Evolutionary conservation across 106 monocot genomes (phyloP).

Genomic region (Acanthochlamys bracteata): DNA sequence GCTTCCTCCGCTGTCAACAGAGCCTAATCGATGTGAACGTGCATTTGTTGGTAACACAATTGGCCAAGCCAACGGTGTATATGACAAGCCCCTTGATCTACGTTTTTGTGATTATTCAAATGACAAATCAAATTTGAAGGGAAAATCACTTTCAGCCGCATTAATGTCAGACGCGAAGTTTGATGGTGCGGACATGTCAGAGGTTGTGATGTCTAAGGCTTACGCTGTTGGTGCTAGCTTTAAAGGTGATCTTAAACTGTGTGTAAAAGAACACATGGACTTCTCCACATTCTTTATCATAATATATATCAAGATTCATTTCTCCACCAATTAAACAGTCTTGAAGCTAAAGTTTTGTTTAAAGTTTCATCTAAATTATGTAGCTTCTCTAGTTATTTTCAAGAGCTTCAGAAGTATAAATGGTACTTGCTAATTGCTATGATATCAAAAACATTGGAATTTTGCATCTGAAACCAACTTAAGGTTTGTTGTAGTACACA

Average conservation of each 20-base stretch:
- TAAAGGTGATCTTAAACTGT: slow-evolving; percentile 71
- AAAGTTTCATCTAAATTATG: no score
- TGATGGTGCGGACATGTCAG: slow-evolving; percentile 94
- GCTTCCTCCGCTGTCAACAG: slow-evolving; percentile 87
- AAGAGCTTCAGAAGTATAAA: no score
- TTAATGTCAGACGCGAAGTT: slow-evolving; percentile 92
- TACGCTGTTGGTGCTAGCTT: slow-evolving; percentile 97
- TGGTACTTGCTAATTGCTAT: no score
- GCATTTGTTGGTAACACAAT: slow-evolving; percentile 97
- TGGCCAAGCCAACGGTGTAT: slow-evolving; percentile 97
- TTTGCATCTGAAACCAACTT: no score
- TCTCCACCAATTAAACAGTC: no score
- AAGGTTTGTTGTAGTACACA: no score
- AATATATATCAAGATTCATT: no score
- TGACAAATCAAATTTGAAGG: slow-evolving; percentile 84
- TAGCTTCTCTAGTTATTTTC: no score
- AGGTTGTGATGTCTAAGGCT: slow-evolving; percentile 96
- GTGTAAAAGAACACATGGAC: no score
- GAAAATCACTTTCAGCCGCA: slow-evolving; percentile 84
- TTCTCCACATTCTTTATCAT: no score
- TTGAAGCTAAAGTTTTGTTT: no score
- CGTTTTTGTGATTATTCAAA: slow-evolving; percentile 87
- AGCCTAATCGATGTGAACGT: slow-evolving; percentile 78
- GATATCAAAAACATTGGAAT: no score
- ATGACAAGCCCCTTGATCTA: slow-evolving; percentile 89